Percentiles rank a stretch among this genome's conserved stretches.
These are phyloP conservation scores for Poa annua DNA, from an alignment of 176 grass and related monocot species.

Conservation along the genomic window DNA sequence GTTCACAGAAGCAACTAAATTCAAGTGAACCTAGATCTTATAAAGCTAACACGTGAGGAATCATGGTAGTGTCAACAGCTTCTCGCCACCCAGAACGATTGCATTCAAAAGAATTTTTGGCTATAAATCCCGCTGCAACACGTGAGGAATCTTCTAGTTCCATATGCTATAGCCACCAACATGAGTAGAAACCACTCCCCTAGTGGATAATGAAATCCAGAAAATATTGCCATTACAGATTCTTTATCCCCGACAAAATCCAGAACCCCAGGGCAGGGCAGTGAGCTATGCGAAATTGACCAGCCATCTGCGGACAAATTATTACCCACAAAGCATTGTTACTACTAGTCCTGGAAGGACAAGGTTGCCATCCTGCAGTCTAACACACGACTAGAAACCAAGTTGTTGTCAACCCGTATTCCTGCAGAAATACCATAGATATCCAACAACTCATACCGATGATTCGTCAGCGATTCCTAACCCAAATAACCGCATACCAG, in stretches of 20 bases:
- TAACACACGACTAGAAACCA: neutral
- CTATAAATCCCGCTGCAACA: neutral
- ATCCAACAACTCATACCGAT: neutral
- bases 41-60: neutral
- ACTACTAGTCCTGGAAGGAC: neutral
- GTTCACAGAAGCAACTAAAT: neutral
- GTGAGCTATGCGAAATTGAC: neutral
- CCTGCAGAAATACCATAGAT: neutral
- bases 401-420: neutral
- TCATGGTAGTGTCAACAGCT: neutral
- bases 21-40: neutral
- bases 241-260: neutral
- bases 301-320: neutral
- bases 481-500: neutral
- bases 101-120: neutral
- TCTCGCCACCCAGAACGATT: neutral
- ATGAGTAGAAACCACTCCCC: neutral
- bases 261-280: neutral
- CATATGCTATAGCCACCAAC: neutral
- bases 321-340: neutral
- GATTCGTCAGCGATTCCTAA: neutral
- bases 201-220: neutral
- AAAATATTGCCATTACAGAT: neutral
- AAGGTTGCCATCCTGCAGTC: constrained; percentile 2
- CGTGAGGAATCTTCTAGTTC: neutral